A percentile compares a stretch with the other conserved stretches of the same genome.
These are phyloP conservation scores for Saccharomyces paradoxus DNA, from an alignment of 805 yeast species.

Conservation along the genomic window DNA sequence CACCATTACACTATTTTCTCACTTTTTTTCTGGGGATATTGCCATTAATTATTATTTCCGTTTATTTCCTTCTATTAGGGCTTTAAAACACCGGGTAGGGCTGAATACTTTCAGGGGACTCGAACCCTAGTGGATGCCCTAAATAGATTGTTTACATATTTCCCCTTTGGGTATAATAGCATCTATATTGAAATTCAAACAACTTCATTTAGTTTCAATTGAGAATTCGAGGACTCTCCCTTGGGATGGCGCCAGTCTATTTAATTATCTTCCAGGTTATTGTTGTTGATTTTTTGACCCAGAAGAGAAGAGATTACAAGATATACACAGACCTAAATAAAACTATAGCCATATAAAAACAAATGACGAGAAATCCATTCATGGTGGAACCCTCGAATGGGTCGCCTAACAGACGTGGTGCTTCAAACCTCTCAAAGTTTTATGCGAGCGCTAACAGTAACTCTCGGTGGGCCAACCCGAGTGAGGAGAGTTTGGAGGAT, in stretches of 20 bases:
- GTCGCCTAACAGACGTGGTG: conserved; percentile 20
- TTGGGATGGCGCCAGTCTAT: conserved; percentile 2
- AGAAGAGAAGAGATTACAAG: background rate
- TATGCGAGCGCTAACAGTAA: conserved; percentile 21
- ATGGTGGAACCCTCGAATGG: conserved; percentile 26
- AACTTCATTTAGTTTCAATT: background rate
- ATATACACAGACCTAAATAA: background rate
- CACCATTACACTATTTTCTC: background rate
- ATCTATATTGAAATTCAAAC: background rate
- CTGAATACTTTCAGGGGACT: too few relatives aligned
- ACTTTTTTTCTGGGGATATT: background rate
- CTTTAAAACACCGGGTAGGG: background rate
- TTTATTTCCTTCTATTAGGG: background rate
- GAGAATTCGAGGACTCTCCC: background rate
- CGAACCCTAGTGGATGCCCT: background rate
- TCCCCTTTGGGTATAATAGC: conserved; percentile 8
- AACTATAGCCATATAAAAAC: background rate
- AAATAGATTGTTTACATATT: conserved; percentile 7
- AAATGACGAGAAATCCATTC: conserved; percentile 30
- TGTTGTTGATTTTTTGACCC: background rate
- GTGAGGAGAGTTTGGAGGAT: conserved; percentile 10
- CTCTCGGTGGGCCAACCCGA: conserved; percentile 1
- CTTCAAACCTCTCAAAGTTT: conserved; percentile 19
- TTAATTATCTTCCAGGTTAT: conserved; percentile 1
- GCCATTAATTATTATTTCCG: background rate